phyloP scores from a whole-genome alignment of 441 rosid species.

The Syzygium malaccense region DNA sequence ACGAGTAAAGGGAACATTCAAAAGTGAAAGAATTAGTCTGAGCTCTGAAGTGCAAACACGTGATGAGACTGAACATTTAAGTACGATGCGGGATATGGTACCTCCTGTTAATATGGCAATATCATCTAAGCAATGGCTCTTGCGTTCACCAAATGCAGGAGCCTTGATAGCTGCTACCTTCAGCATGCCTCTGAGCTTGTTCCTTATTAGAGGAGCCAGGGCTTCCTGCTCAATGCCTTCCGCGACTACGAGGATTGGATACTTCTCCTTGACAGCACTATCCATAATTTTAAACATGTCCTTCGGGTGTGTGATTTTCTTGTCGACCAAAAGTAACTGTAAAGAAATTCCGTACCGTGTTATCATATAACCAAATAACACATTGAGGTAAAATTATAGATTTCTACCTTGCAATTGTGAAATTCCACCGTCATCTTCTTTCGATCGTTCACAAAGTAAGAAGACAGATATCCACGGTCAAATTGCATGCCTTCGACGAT shows the following conservation, averaged over 20 bases:
- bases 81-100: conserved; percentile 4
- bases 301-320: conserved; percentile 65
- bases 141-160: conserved; percentile 86
- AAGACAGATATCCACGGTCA: conserved; percentile 77
- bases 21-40: neutral
- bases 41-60: neutral
- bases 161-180: conserved; percentile 85
- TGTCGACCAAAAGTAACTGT: conserved; percentile 90
- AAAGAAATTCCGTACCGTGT: conserved; percentile 20
- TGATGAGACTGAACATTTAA: neutral
- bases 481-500: conserved; percentile 92
- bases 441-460: conserved; percentile 73
- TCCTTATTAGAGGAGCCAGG: conserved; percentile 68
- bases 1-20: conserved; percentile 3
- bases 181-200: conserved; percentile 72
- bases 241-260: conserved; percentile 71
- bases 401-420: conserved; percentile 72
- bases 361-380: conserved; percentile 21
- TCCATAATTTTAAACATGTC: conserved; percentile 84
- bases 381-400: neutral
- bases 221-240: conserved; percentile 78
- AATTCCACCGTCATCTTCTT: conserved; percentile 60
- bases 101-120: conserved; percentile 93
- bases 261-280: conserved; percentile 73
- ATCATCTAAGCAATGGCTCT: conserved; percentile 86